A percentile compares a stretch with the other conserved stretches of the same genome.
Evolutionary conservation across 768 basidiomycete species (phyloP).

Genomic region (Leccinum imitatum): DNA sequence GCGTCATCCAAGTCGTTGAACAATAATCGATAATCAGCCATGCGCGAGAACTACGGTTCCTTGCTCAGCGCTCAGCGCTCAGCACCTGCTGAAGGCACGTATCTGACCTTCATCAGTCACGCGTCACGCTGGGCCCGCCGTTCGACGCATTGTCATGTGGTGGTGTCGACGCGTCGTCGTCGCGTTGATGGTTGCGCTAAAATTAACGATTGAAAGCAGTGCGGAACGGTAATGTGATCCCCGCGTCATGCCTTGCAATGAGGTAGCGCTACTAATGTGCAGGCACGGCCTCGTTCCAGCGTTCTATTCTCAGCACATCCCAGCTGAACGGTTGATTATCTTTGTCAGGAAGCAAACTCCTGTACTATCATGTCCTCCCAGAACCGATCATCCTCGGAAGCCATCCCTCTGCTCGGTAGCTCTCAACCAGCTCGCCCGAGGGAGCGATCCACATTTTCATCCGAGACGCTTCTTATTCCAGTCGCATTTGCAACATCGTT

Average conservation of each 20-base stretch:
- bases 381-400: conserved; percentile 8
- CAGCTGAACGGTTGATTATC: background rate
- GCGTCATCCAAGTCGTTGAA: no score
- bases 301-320: background rate
- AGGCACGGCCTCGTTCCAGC: background rate
- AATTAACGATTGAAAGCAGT: background rate
- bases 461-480: conserved; percentile 26
- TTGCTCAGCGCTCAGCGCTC: background rate
- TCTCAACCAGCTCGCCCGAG: background rate
- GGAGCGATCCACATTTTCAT: conserved; percentile 4
- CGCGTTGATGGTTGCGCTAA: background rate
- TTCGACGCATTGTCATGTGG: no score
- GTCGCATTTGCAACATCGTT: conserved; percentile 25
- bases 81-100: background rate
- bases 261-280: background rate
- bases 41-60: background rate
- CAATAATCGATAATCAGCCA: no score
- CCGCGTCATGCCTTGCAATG: background rate
- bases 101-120: background rate
- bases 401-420: conserved; percentile 8
- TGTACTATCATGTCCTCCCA: conserved; percentile 14
- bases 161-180: no score
- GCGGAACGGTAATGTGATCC: background rate
- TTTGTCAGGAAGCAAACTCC: background rate
- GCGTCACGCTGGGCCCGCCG: no score